Conservation (phyloP, 331 rosid genomes). For the Arachis monticola region DNA sequence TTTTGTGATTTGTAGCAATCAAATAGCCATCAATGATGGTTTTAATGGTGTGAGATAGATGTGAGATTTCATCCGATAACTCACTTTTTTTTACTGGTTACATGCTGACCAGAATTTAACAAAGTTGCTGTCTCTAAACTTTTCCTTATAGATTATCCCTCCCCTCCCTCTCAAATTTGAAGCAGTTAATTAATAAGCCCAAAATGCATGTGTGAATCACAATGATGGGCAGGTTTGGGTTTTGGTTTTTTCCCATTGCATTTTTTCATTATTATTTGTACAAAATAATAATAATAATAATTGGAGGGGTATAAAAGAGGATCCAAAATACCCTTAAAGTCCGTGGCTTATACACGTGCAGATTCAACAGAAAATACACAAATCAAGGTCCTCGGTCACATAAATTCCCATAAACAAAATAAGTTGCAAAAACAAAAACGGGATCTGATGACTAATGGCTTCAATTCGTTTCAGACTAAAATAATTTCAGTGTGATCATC, state of each 20-base stretch:
- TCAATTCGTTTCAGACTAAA: neutral
- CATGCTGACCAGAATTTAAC: no score
- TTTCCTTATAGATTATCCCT: no score
- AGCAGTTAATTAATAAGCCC: neutral
- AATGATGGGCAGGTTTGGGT: neutral
- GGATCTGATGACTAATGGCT: slow-evolving; percentile 49
- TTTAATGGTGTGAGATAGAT: no score
- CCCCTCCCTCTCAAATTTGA: no score
- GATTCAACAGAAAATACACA: slow-evolving; percentile 57
- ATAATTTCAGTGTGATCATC: slow-evolving; percentile 27
- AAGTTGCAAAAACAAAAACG: slow-evolving; percentile 31
- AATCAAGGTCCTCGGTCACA: slow-evolving; percentile 66
- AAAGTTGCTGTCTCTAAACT: no score
- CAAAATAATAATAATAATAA: neutral
- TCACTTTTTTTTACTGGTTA: no score
- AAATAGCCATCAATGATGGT: no score
- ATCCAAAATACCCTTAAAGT: slow-evolving; percentile 56
- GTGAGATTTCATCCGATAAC: no score
- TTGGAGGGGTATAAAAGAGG: slow-evolving; percentile 17
- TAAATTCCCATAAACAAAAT: slow-evolving; percentile 29
- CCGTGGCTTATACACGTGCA: slow-evolving; percentile 70
- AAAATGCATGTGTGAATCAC: neutral
- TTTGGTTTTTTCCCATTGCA: neutral
- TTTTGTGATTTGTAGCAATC: no score
- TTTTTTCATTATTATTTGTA: neutral